Base-by-base conservation (phyloP, 495 filamentous ascomycete species). In the Aspergillus saccharolyticus region DNA sequence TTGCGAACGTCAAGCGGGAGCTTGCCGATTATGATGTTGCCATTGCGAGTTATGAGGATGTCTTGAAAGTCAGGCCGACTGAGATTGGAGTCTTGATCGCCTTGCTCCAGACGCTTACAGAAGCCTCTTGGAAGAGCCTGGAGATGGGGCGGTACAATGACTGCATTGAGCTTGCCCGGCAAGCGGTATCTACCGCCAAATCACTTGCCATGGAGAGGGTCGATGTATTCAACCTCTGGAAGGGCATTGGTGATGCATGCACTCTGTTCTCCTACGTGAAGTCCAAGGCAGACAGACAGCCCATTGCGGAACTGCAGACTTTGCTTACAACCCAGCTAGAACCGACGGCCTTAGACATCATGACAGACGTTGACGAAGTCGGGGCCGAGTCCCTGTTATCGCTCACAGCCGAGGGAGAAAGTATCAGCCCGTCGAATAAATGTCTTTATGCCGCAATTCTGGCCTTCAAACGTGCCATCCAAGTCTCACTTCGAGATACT, bases 201-300 rank as follows among this genome's bases (percentile, higher is more conserved):
- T 69, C 65, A 3, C 74, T 90, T 46, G 78, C 75, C 24, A 64
- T 78, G 43, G 68, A 77, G 43, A 70, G 77, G 44, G 75, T 78
- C 25, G 80, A 86, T 21, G 88, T 90, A 1, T 97, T 97, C 76
- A 97, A 96, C 63, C 80, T 96, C 20, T 97, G 94, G 94, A 97
- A 93, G 70, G 85, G 87, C 4, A 74, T 96, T 17, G 92, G 86
- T n/a, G 94, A 99, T 73, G 88, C 90, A 2, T 96, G 87, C 70
- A 80, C 88, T 3, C 64, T 94, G 0, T 96, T 94, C 61, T 86
- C 88, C 4, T 88, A 80, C 69, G 82, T 96, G 17, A 90, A 90
- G 62, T 75, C 79, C 42, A 84, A 82, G 19, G 61, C 82, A 8
- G 68, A 71, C 7, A 74, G 82, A 17, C 76, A 94, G 43, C 87